Base-by-base conservation (phyloP, 495 filamentous ascomycete genomes). In the Hyphodiscus hymeniophilus region DNA sequence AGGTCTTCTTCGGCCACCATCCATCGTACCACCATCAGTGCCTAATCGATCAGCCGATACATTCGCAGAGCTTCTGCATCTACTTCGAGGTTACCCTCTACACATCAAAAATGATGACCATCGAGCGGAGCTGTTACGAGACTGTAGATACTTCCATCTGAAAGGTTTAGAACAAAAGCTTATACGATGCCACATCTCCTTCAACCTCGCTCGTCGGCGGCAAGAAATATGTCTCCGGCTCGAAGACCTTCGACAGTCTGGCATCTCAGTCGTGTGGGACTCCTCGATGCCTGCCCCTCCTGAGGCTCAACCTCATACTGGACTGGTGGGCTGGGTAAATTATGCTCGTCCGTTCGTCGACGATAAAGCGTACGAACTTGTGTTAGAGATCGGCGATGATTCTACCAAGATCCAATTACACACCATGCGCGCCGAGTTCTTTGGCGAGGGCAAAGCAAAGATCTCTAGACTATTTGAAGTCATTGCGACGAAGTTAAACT, bases 61-160 rank as follows among this genome's bases (percentile, higher is more conserved):
- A 16, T 96, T 98, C 48, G 72, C 78, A 15, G 82, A 98, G 49
- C 63, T 98, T 10, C 65, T 95, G n/a, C 85, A 90, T 47, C 63
- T 95, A 13, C 70, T 95, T 4, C 79, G 86, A 17, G 92, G 91
- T n/a, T 98, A 98, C 60, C 82, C 86, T 0, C 62, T 96, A 0
- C 68, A 79, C 17, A 89, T 98, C 53, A 75, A 80, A 33, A 74
- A 84, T 55, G 83, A 86, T 36, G 74, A 76, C 1, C 91, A 98
- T 60, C 84, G 91, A 11, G 74, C 75, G 7, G 78, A 84, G 45
- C 74, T 98, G 1, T 70, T 98, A 0, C 74, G 85, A 15, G 91
- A 98, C 62, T 94, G 86, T 60, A 81, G 85, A 32, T 98, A 95
- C 55, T 96, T 89, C 63, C 85, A 94, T 59, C 81, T 98, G 43